phyloP scores from a whole-genome alignment of 306 rosid genomes.

The Medicago arabica region DNA sequence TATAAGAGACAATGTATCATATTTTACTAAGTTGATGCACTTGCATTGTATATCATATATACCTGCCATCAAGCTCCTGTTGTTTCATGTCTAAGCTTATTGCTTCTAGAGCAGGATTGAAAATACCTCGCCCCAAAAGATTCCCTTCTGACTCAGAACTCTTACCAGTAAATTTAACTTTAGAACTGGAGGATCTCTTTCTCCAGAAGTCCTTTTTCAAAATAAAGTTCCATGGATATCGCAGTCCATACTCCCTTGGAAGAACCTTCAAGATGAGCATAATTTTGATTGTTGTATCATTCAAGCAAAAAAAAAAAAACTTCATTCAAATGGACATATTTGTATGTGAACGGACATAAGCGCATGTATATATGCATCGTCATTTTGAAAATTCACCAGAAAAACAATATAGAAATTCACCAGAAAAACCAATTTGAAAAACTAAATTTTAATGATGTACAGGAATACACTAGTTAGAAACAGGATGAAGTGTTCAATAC shows the following conservation, averaged over 20 bases:
- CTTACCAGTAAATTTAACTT: slow-evolving; percentile 43
- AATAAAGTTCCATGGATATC: slow-evolving; percentile 80
- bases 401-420: slow-evolving; percentile 14
- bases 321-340: slow-evolving; percentile 16
- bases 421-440: not conserved
- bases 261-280: slow-evolving; percentile 66
- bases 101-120: slow-evolving; percentile 64
- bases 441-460: not conserved
- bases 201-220: slow-evolving; percentile 61
- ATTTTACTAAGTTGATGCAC: slow-evolving; percentile 35
- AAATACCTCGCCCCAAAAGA: slow-evolving; percentile 46
- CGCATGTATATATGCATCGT: not conserved
- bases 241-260: slow-evolving; percentile 80
- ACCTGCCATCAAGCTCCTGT: slow-evolving; percentile 95
- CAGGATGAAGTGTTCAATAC: slow-evolving; percentile 15
- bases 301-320: slow-evolving; percentile 7
- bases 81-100: slow-evolving; percentile 92
- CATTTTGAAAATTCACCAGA: not conserved
- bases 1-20: slow-evolving; percentile 34
- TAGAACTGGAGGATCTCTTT: slow-evolving; percentile 53
- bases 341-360: not conserved
- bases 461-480: slow-evolving; percentile 22
- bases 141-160: slow-evolving; percentile 43
- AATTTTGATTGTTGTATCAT: slow-evolving; percentile 7
- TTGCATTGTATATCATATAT: slow-evolving; percentile 44